Percentiles rank a stretch among this genome's conserved stretches.
phyloP scores from a whole-genome alignment of 2,329 filamentous ascomycete species.

The Lanzia echinophila region DNA sequence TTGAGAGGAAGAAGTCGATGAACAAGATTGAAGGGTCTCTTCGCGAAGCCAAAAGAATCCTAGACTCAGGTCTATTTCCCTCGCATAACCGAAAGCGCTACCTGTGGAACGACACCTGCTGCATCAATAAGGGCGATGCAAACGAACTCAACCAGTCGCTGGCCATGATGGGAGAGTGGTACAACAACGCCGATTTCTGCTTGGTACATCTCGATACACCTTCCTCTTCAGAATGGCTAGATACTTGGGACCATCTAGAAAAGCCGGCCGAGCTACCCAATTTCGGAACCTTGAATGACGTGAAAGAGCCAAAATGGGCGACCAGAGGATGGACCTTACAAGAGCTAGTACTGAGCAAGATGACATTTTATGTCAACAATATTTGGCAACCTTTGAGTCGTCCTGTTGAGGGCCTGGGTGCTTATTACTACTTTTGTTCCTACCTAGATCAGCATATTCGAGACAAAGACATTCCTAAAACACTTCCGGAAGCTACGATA shows the following conservation, averaged over 20 bases:
- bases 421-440: conserved; percentile 29
- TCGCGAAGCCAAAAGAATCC: conserved; percentile 21
- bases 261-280: conserved; percentile 12
- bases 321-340: conserved; percentile 31
- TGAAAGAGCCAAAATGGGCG: conserved; percentile 25
- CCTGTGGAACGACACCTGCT: conserved; percentile 32
- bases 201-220: conserved; percentile 28
- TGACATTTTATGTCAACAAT: conserved; percentile 32
- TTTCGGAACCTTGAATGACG: conserved; percentile 18
- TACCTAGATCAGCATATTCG: conserved; percentile 23
- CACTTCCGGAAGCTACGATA: background rate
- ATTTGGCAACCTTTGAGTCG: conserved; percentile 26
- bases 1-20: conserved; percentile 24
- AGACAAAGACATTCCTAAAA: background rate
- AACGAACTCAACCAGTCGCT: conserved; percentile 29
- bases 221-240: conserved; percentile 20
- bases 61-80: conserved; percentile 25
- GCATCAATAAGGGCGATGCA: conserved; percentile 29
- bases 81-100: conserved; percentile 24
- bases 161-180: conserved; percentile 31
- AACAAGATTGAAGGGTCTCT: conserved; percentile 27
- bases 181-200: conserved; percentile 29
- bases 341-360: conserved; percentile 32
- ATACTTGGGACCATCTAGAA: conserved; percentile 21
- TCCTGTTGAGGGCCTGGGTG: conserved; percentile 28